Conservation (phyloP, 768 basidiomycete genomes). For the Candolleomyces eurysporus region DNA sequence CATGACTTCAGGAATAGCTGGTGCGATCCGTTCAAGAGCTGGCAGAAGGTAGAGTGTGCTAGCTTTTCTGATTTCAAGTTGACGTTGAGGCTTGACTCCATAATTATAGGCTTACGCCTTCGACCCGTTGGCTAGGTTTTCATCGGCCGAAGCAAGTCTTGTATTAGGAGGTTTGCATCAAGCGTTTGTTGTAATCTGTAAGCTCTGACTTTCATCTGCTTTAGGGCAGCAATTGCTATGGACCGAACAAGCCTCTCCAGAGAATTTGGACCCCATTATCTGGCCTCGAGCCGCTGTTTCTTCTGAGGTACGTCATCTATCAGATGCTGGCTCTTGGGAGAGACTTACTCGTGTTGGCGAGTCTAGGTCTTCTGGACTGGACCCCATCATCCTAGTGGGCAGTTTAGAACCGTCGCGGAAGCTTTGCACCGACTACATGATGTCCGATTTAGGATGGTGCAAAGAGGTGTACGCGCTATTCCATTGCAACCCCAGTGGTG, state of each 20-base stretch:
- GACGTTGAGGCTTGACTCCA: neutral
- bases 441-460: slow-evolving; percentile 55
- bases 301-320: slow-evolving; percentile 45
- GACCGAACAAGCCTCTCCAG: slow-evolving; percentile 71
- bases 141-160: slow-evolving; percentile 42
- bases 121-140: slow-evolving; percentile 62
- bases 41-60: slow-evolving; percentile 54
- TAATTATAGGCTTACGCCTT: slow-evolving; percentile 59
- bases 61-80: neutral
- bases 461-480: slow-evolving; percentile 58
- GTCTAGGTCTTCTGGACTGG: slow-evolving; percentile 69
- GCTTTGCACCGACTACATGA: slow-evolving; percentile 71
- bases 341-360: neutral
- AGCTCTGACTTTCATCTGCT: neutral
- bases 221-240: slow-evolving; percentile 66
- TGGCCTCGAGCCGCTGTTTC: slow-evolving; percentile 75
- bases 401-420: slow-evolving; percentile 34
- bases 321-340: neutral
- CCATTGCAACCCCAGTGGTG: slow-evolving; percentile 73
- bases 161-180: slow-evolving; percentile 62
- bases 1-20: slow-evolving; percentile 49
- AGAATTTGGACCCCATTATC: slow-evolving; percentile 62
- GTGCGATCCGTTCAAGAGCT: slow-evolving; percentile 80
- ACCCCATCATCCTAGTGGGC: slow-evolving; percentile 35
- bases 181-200: neutral